These are phyloP conservation scores for Pythium dissotocum DNA, from an alignment of 352 stramenopile species.

Conservation along the genomic window DNA sequence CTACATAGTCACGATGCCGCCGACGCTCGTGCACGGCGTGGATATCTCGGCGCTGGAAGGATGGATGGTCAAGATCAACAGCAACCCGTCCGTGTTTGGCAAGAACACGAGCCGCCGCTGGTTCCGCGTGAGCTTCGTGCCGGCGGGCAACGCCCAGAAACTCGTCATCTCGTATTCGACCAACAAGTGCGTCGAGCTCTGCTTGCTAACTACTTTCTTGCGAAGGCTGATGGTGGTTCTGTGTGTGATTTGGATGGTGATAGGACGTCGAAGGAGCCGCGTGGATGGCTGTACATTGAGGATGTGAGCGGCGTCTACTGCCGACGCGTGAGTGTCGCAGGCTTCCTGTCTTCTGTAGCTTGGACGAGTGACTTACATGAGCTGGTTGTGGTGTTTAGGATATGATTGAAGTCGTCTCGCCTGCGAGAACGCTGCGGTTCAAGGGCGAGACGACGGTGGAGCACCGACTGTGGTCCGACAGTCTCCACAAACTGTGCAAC, in stretches of 20 bases:
- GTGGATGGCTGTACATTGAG: constrained; percentile 81
- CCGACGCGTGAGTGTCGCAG: constrained; percentile 39
- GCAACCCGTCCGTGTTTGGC: constrained; percentile 77
- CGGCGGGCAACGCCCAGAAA: constrained; percentile 44
- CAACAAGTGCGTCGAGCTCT: constrained; percentile 55
- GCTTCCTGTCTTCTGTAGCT: too few relatives aligned
- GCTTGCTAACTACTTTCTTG: not conserved
- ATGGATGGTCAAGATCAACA: constrained; percentile 89
- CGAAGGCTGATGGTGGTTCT: not conserved
- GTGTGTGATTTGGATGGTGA: not conserved
- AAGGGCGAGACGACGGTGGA: constrained; percentile 80
- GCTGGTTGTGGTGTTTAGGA: constrained; percentile 35
- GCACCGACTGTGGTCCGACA: constrained; percentile 81
- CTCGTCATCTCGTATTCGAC: constrained; percentile 83
- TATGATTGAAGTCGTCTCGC: constrained; percentile 83
- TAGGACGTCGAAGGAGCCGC: constrained; percentile 72
- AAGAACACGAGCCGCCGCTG: constrained; percentile 74
- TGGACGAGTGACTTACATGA: not conserved
- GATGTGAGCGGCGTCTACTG: constrained; percentile 76
- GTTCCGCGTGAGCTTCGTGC: constrained; percentile 73
- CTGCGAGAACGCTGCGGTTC: constrained; percentile 66
- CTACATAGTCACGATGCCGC: not conserved
- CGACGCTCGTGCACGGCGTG: constrained; percentile 65
- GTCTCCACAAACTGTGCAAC: constrained; percentile 73
- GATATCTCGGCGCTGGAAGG: constrained; percentile 83